Evolutionary conservation across 257 asterid species (phyloP).

Genomic region (Asclepias syriaca): DNA sequence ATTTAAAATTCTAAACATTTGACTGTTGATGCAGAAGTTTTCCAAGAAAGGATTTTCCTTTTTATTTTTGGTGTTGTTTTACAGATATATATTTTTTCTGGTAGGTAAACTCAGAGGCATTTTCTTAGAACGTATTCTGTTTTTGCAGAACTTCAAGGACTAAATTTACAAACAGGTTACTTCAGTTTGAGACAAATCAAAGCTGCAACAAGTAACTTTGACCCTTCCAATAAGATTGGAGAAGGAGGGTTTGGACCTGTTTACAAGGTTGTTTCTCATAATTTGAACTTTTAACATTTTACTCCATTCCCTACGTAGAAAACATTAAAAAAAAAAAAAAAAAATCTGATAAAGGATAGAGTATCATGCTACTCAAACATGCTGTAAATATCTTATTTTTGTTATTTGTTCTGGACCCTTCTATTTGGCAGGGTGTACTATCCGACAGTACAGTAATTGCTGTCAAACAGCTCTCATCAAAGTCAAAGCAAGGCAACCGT

Average conservation of each 20-base stretch:
- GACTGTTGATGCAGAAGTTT: background rate
- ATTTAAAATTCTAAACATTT: background rate
- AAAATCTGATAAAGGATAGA: too few species aligned
- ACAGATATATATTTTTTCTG: background rate
- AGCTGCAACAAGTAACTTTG: slow-evolving; percentile 49
- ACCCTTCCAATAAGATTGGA: slow-evolving; percentile 49
- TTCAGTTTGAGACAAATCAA: slow-evolving; percentile 43
- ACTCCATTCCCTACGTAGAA: too few species aligned
- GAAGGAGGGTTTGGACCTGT: slow-evolving; percentile 76
- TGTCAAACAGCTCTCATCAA: slow-evolving; percentile 63
- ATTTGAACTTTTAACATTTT: too few species aligned
- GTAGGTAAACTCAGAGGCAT: background rate
- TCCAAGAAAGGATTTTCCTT: background rate
- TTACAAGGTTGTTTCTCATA: slow-evolving; percentile 32
- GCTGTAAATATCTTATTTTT: slow-evolving; percentile 3
- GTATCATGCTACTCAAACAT: too few species aligned
- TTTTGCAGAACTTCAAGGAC: slow-evolving; percentile 43
- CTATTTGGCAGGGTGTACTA: slow-evolving; percentile 41
- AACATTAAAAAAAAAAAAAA: too few species aligned
- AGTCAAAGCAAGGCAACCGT: slow-evolving; percentile 60
- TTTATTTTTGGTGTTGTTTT: background rate
- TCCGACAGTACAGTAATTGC: slow-evolving; percentile 51
- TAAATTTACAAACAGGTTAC: slow-evolving; percentile 42
- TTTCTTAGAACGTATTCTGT: background rate
- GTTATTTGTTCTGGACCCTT: background rate